Conservation (phyloP, 2,329 filamentous ascomycete genomes). For the Colletotrichum ledebouriae region DNA sequence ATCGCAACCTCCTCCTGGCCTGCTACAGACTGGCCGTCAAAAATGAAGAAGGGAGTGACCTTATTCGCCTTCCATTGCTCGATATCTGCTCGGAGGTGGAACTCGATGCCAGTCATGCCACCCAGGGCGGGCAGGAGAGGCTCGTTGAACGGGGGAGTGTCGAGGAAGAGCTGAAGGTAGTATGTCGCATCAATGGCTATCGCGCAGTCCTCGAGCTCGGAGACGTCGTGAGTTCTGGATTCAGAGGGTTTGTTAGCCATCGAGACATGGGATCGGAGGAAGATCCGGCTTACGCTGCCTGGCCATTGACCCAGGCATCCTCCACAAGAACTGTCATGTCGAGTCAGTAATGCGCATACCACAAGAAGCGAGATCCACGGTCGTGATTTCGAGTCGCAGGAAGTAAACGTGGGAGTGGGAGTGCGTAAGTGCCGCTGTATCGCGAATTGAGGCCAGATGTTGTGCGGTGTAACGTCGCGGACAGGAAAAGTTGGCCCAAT, state of each 20-base stretch:
- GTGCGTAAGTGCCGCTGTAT: conserved; percentile 3
- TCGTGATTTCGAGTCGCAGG: neutral
- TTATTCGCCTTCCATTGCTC: conserved; percentile 76
- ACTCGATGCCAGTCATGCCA: conserved; percentile 84
- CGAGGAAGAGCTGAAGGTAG: conserved; percentile 85
- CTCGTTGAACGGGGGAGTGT: conserved; percentile 79
- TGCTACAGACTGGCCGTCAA: conserved; percentile 86
- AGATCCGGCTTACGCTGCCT: conserved; percentile 47
- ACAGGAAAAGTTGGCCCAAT: neutral
- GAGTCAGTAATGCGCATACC: conserved; percentile 26
- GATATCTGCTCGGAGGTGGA: conserved; percentile 82
- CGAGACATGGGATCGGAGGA: conserved; percentile 2
- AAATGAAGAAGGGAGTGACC: conserved; percentile 89
- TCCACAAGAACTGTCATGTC: conserved; percentile 52
- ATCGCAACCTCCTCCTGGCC: conserved; percentile 80
- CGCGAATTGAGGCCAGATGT: conserved; percentile 8
- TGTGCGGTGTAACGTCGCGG: conserved; percentile 16
- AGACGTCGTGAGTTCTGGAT: conserved; percentile 71
- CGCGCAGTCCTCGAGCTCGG: conserved; percentile 79
- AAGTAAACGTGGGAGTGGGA: conserved; percentile 1
- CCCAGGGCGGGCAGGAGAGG: conserved; percentile 91
- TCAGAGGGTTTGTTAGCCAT: conserved; percentile 21
- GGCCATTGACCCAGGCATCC: conserved; percentile 57
- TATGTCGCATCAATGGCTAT: conserved; percentile 92
- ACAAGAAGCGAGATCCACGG: neutral